Evolutionary conservation across 257 asterid species (phyloP).

Genomic region (Nicotiana sylvestris): DNA sequence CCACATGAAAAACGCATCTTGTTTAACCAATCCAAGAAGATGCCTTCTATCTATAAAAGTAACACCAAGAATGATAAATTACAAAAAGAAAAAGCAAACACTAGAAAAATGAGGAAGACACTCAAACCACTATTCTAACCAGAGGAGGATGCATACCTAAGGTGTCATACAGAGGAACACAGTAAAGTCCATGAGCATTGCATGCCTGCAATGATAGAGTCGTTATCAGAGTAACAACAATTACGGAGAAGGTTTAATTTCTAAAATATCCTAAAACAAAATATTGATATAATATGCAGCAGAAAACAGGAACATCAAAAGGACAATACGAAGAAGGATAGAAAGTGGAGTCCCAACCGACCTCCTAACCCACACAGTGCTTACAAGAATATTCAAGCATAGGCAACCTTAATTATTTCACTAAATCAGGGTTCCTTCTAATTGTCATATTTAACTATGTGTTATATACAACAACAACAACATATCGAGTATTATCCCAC

Average conservation of each 20-base stretch:
- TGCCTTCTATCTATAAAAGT: not conserved
- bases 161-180: slow-evolving; percentile 92
- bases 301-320: not conserved
- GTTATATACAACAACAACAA: not conserved
- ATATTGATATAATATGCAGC: not conserved
- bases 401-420: not conserved
- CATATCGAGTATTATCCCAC: too few relatives aligned
- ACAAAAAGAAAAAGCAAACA: not conserved
- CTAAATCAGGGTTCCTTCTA: not conserved
- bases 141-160: slow-evolving; percentile 53
- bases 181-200: slow-evolving; percentile 88
- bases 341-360: not conserved
- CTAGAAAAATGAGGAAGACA: not conserved
- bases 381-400: not conserved
- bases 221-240: slow-evolving; percentile 15
- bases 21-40: not conserved
- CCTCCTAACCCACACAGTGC: not conserved
- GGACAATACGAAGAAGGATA: not conserved
- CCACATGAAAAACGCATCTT: not conserved
- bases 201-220: slow-evolving; percentile 69
- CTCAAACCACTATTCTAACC: not conserved
- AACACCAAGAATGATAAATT: not conserved
- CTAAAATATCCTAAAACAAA: not conserved
- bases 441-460: not conserved
- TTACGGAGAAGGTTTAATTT: not conserved